phyloP scores from a whole-genome alignment of 805 yeast species.

The Spathaspora arborariae region DNA sequence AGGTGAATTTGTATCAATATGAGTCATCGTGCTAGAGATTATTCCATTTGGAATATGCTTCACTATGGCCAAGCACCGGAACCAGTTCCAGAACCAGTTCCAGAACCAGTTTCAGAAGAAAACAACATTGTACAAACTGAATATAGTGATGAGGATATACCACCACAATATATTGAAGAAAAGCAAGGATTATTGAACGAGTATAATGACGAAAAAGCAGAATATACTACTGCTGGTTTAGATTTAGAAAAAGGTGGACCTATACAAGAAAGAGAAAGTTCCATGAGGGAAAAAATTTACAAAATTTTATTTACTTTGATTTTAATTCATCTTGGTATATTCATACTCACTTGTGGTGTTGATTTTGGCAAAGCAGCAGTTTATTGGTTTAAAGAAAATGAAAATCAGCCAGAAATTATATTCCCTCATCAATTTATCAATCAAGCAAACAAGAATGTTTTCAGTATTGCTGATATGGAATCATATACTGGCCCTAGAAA shows the following conservation, averaged over 20 bases:
- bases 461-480: constrained; percentile 3
- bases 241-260: not conserved
- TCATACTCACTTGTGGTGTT: not conserved
- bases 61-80: constrained; percentile 9
- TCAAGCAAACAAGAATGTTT: not conserved
- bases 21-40: constrained; percentile 13
- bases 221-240: not conserved
- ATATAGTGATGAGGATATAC: not conserved
- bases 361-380: not conserved
- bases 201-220: not conserved
- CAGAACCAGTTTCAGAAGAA: not conserved
- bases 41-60: constrained; percentile 17
- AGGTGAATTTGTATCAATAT: constrained; percentile 1
- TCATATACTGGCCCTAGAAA: constrained; percentile 10
- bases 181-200: not conserved
- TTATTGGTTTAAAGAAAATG: not conserved
- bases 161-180: not conserved
- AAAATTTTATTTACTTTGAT: not conserved
- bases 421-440: not conserved
- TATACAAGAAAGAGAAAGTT: not conserved
- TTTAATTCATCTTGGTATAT: not conserved
- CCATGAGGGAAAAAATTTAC: not conserved
- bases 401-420: not conserved
- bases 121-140: not conserved
- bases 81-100: not conserved